Evolutionary conservation across 2,329 filamentous ascomycete species (phyloP), one percentile per base, ranked within the genome.

Genomic region (Zopfia rhizophila): DNA sequence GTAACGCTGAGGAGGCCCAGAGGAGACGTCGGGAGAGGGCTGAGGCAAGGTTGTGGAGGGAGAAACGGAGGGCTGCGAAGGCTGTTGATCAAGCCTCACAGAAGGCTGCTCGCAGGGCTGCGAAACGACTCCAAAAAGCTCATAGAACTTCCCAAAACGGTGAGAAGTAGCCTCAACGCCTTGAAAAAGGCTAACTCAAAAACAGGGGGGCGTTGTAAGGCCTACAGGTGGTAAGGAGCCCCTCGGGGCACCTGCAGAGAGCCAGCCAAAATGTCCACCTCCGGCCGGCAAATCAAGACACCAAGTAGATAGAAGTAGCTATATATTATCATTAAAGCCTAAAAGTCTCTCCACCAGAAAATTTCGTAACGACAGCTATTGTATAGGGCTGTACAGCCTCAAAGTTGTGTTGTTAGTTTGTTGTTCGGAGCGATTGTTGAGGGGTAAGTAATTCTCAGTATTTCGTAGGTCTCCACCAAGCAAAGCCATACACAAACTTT

Each of bases 321-420:
- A n/a, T n/a, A 27, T 27, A 27, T 27, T n/a, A 27, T 27, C 24
- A 27, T 27, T 27, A 27, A 27, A 27, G 24, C 24, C 24, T n/a
- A 27, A n/a, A n/a, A 27, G 8, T n/a, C 24, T 27, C 24, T 27
- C 24, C 24, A n/a, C 24, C 24, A n/a, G 24, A 27, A 27, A 8
- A 27, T 27, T 27, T 27, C 24, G 24, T 27, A 27, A 27, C 24
- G 24, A n/a, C 24, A 27, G 24, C n/a, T 27, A 27, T 27, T 27
- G 24, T 27, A 27, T 27, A 27, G 24, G 8, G 24, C 24, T 27
- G 24, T 27, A n/a, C 24, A 8, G n/a, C n/a, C 24, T 27, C 24
- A 27, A 27, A 27, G 24, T 27, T 27, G 24, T 27, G 24, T 27
- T 27, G 24, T 27, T 27, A 27, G 24, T 27, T n/a, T 27, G 24